A percentile compares a stretch with the other conserved stretches of the same genome.
phyloP scores from a whole-genome alignment of 345 rosid genomes.

The Citrus maxima region DNA sequence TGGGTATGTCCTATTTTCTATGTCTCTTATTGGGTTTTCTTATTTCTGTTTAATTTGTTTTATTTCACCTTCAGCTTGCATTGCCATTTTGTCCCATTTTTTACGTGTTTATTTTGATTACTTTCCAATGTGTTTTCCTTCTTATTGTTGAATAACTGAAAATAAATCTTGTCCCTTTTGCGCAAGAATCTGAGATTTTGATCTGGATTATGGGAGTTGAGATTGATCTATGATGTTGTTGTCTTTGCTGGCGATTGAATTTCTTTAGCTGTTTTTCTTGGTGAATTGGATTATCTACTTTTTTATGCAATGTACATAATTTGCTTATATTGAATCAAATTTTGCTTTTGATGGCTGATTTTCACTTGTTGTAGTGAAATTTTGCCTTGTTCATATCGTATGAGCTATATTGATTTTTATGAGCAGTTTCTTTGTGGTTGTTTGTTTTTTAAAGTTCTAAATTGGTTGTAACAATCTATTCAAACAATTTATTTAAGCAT shows the following conservation, averaged over 20 bases:
- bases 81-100: constrained; percentile 5
- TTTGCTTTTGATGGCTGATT: not conserved
- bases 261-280: not conserved
- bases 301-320: not conserved
- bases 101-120: not conserved
- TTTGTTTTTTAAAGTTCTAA: not conserved
- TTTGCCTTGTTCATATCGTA: not conserved
- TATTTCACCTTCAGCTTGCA: constrained; percentile 14
- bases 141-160: not conserved
- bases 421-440: not conserved
- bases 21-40: constrained; percentile 9
- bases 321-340: not conserved
- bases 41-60: not conserved
- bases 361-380: not conserved
- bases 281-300: not conserved
- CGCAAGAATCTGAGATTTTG: not conserved
- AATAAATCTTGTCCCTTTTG: not conserved
- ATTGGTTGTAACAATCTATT: not conserved
- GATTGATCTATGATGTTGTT: not conserved
- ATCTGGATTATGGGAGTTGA: not conserved
- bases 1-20: constrained; percentile 33
- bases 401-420: not conserved
- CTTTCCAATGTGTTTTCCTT: not conserved
- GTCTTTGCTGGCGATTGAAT: not conserved
- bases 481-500: not conserved